Evolutionary conservation across 345 rosid species (phyloP).

Genomic region (Euphorbia tirucalli): DNA sequence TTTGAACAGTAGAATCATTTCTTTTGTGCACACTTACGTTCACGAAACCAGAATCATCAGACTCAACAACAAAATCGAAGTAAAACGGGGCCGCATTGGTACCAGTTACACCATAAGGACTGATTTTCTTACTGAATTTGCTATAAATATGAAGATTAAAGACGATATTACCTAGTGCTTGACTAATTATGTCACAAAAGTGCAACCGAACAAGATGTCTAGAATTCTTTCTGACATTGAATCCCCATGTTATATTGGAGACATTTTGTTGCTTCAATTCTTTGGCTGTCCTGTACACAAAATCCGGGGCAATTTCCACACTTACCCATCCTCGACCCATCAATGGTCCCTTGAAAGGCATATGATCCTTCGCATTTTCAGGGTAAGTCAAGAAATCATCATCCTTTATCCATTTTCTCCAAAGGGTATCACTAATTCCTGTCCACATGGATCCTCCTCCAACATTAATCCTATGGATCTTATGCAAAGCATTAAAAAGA

Average conservation of each 20-base stretch:
- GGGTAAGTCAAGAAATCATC: constrained; percentile 25
- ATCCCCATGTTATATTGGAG: constrained; percentile 47
- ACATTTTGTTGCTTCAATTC: constrained; percentile 6
- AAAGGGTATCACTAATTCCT: constrained; percentile 30
- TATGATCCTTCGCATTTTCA: constrained; percentile 11
- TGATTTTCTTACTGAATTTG: constrained; percentile 16
- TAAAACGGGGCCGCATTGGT: constrained; percentile 34
- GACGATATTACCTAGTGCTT: neutral
- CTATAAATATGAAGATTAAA: constrained; percentile 43
- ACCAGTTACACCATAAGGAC: neutral
- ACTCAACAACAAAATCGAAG: constrained; percentile 38
- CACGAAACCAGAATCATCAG: constrained; percentile 41
- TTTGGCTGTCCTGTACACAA: constrained; percentile 45
- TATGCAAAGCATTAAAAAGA: constrained; percentile 25
- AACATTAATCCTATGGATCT: too few relatives aligned
- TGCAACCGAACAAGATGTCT: constrained; percentile 47
- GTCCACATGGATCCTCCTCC: too few relatives aligned
- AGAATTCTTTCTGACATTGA: constrained; percentile 34
- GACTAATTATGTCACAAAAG: constrained; percentile 45
- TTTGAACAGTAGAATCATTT: fast-evolving
- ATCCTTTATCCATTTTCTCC: constrained; percentile 50
- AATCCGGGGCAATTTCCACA: constrained; percentile 37
- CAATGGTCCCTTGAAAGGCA: neutral
- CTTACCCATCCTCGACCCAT: fast-evolving
- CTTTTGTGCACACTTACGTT: constrained; percentile 33